These are phyloP conservation scores for Verticillium alfalfae DNA, from an alignment of 2,329 filamentous ascomycete genomes.

Conservation along the genomic window DNA sequence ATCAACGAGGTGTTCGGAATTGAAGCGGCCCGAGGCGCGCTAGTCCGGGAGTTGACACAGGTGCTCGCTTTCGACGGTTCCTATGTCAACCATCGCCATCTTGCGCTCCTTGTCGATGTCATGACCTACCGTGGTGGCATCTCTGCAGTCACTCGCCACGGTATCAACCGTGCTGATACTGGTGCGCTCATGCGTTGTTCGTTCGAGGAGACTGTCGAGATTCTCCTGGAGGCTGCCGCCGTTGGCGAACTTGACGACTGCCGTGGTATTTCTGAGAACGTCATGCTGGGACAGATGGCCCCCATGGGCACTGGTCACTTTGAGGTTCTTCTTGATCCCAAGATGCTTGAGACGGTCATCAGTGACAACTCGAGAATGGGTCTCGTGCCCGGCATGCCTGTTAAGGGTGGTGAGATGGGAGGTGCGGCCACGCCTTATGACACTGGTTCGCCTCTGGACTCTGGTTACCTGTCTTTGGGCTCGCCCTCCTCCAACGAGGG, in stretches of 20 bases:
- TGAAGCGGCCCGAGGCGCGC: conserved; percentile 80
- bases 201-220: conserved; percentile 98
- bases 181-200: conserved; percentile 99
- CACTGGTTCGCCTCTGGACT: conserved; percentile 74
- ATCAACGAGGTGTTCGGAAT: conserved; percentile 94
- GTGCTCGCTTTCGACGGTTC: conserved; percentile 98
- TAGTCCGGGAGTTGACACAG: conserved; percentile 83
- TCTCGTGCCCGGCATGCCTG: conserved; percentile 72
- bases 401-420: conserved; percentile 68
- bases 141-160: conserved; percentile 94
- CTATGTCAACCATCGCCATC: conserved; percentile 97
- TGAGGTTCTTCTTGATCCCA: conserved; percentile 86
- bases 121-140: conserved; percentile 95
- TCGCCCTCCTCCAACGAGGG: conserved; percentile 49
- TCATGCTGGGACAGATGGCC: conserved; percentile 95
- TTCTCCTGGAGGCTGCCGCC: conserved; percentile 90
- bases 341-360: conserved; percentile 92
- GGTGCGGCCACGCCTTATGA: conserved; percentile 95
- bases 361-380: conserved; percentile 86
- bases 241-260: conserved; percentile 96
- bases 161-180: conserved; percentile 96
- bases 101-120: conserved; percentile 90
- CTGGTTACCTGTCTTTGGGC: conserved; percentile 58
- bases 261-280: conserved; percentile 95
- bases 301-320: conserved; percentile 97